Evolutionary conservation across 2,329 filamentous ascomycete genomes (phyloP).

Genomic region (Xylogone sp.): DNA sequence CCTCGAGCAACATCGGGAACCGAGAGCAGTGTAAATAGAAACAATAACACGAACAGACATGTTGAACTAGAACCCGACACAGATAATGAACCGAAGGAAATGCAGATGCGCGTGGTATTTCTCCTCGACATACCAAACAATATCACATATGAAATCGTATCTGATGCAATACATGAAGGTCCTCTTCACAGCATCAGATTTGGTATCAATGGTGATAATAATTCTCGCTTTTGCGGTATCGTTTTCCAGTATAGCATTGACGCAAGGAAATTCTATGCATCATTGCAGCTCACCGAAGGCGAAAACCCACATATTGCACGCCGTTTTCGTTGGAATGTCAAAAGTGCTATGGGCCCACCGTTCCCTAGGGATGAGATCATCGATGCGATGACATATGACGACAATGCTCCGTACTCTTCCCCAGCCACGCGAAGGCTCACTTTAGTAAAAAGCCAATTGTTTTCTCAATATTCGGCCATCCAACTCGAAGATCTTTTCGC

Average conservation of each 20-base stretch:
- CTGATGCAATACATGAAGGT: constrained; percentile 23
- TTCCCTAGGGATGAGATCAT: constrained; percentile 18
- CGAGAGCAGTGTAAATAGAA: neutral
- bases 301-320: neutral
- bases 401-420: neutral
- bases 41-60: constrained; percentile 7
- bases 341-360: constrained; percentile 18
- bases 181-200: constrained; percentile 23
- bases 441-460: constrained; percentile 26
- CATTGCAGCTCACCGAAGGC: constrained; percentile 4
- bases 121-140: constrained; percentile 22
- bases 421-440: constrained; percentile 25
- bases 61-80: constrained; percentile 4
- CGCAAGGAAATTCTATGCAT: constrained; percentile 17
- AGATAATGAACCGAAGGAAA: constrained; percentile 9
- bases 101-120: constrained; percentile 22
- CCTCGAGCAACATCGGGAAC: constrained; percentile 6
- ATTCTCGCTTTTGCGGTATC: constrained; percentile 18
- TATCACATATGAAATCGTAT: constrained; percentile 20
- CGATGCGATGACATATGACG: constrained; percentile 14
- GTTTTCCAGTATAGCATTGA: constrained; percentile 23
- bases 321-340: constrained; percentile 22
- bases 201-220: constrained; percentile 16
- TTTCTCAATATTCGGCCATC: constrained; percentile 21
- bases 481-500: constrained; percentile 18